These are phyloP conservation scores for Stenocarpella maydis DNA, from an alignment of 2,329 filamentous ascomycete species.

Conservation along the genomic window DNA sequence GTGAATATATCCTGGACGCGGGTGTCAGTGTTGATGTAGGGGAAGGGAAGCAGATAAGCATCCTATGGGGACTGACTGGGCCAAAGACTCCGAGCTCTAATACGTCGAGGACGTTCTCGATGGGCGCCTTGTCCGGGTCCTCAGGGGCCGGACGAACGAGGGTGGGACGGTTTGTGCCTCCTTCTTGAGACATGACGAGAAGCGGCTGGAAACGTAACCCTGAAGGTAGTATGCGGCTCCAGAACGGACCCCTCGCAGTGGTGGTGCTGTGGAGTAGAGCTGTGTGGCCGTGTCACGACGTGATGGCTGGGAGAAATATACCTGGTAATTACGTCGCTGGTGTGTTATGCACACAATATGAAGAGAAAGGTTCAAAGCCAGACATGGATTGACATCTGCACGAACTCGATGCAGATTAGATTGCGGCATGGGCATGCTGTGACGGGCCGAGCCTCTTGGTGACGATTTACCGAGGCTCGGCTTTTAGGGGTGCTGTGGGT, in stretches of 20 bases:
- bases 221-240: neutral
- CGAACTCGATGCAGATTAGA: conserved; percentile 8
- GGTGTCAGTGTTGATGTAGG: neutral
- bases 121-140: conserved; percentile 76
- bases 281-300: neutral
- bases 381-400: neutral
- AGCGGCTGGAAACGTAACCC: neutral
- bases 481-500: conserved; percentile 21
- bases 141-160: conserved; percentile 79
- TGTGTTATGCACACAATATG: neutral
- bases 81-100: conserved; percentile 80
- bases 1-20: conserved; percentile 76
- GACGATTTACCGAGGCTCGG: conserved; percentile 32
- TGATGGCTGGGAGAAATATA: neutral
- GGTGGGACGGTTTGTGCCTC: conserved; percentile 51
- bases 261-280: too few species aligned
- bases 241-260: neutral
- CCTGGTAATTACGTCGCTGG: neutral
- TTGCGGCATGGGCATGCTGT: neutral
- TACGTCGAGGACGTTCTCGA: conserved; percentile 90
- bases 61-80: conserved; percentile 61
- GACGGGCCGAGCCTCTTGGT: conserved; percentile 7
- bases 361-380: neutral
- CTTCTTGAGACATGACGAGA: conserved; percentile 24
- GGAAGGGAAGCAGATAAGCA: neutral